Percentiles rank a stretch among this genome's conserved stretches.
These are phyloP conservation scores for Termitomyces bulborhizus DNA, from an alignment of 768 basidiomycete genomes.

Conservation along the genomic window DNA sequence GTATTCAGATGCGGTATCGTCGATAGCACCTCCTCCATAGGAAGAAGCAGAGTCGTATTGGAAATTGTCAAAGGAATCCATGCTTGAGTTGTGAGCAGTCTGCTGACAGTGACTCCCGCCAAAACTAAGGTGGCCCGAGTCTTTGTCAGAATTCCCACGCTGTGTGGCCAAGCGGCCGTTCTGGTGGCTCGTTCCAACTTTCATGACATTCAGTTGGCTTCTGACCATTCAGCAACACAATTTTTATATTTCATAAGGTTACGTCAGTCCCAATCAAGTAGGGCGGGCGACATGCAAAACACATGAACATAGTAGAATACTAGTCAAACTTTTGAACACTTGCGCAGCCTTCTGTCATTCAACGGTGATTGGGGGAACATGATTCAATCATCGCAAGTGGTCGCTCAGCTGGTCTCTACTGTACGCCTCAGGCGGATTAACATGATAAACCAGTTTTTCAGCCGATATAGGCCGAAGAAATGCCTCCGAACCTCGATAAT, in stretches of 20 bases:
- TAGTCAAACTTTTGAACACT: not conserved
- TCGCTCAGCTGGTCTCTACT: not conserved
- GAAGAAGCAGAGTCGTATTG: conserved; percentile 81
- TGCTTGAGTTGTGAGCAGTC: conserved; percentile 23
- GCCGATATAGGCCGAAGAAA: conserved; percentile 25
- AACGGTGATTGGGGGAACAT: too few relatives aligned
- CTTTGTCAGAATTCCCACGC: conserved; percentile 6
- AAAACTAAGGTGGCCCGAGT: not conserved
- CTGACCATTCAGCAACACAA: not conserved
- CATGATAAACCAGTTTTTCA: conserved; percentile 25
- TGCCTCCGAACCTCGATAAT: conserved; percentile 1
- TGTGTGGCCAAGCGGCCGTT: too few relatives aligned
- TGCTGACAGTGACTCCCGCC: not conserved
- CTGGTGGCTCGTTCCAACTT: too few relatives aligned
- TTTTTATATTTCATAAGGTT: too few relatives aligned
- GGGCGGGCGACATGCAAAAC: not conserved
- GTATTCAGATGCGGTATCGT: conserved; percentile 78
- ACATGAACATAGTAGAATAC: not conserved
- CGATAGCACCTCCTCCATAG: conserved; percentile 70
- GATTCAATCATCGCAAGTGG: too few relatives aligned
- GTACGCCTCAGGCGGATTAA: not conserved
- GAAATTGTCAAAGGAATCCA: conserved; percentile 84
- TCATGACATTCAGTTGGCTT: not conserved
- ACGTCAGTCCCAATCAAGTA: too few relatives aligned
- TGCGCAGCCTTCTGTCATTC: not conserved